Evolutionary conservation across 371 early-diverging fungal genomes (phyloP).

Genomic region (Dentiscutata heterogama): DNA sequence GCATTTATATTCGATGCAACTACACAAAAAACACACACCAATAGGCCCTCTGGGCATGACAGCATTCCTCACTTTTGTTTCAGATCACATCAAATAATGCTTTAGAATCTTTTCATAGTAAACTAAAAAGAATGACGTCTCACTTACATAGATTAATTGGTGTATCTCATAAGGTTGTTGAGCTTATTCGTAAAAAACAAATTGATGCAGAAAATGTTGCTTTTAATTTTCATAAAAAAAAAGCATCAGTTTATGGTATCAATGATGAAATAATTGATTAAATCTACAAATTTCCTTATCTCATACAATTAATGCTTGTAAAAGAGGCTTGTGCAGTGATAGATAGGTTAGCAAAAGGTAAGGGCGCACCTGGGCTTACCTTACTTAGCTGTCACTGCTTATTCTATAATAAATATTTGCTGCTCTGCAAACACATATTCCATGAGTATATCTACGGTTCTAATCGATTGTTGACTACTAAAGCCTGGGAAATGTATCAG

Average conservation of each 20-base stretch:
- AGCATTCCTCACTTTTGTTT: neutral
- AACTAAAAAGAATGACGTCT: neutral
- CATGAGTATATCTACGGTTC: conserved; percentile 9
- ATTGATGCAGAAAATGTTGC: conserved; percentile 17
- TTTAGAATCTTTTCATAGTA: neutral
- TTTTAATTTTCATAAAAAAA: conserved; percentile 30
- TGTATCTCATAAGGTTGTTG: conserved; percentile 15
- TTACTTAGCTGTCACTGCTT: conserved; percentile 25
- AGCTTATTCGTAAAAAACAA: neutral
- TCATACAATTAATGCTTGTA: conserved; percentile 7
- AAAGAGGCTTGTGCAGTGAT: conserved; percentile 37
- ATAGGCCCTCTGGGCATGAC: neutral
- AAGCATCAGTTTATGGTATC: conserved; percentile 32
- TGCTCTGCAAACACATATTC: conserved; percentile 33
- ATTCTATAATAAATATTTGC: conserved; percentile 28
- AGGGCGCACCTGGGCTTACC: conserved; percentile 15
- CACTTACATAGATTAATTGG: neutral
- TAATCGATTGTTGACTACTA: conserved; percentile 6
- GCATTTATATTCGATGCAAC: neutral
- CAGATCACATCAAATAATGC: neutral
- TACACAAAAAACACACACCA: neutral
- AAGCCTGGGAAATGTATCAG: conserved; percentile 16
- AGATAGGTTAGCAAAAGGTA: conserved; percentile 37
- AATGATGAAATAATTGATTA: conserved; percentile 28
- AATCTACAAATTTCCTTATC: conserved; percentile 27